Conservation (phyloP, 306 rosid species). For the Lathyrus tuberosus region DNA sequence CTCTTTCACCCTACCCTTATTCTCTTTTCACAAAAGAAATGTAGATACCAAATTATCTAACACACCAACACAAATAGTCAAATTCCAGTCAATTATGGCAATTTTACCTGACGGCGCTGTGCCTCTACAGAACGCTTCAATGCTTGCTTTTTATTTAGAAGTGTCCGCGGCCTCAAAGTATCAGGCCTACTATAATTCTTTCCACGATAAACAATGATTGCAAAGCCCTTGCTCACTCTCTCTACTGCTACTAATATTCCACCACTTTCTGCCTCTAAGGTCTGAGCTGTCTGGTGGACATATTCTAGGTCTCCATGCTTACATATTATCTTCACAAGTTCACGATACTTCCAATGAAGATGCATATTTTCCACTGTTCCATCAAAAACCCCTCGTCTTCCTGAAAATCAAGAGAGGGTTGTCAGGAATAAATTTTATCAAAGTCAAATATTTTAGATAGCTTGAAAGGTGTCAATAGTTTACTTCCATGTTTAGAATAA, state of each 20-base stretch:
- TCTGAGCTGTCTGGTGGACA: slow-evolving; percentile 66
- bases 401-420: slow-evolving; percentile 49
- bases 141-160: slow-evolving; percentile 72
- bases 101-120: slow-evolving; percentile 78
- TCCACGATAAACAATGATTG: slow-evolving; percentile 89
- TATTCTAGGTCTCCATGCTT: slow-evolving; percentile 50
- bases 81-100: slow-evolving; percentile 25
- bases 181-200: slow-evolving; percentile 85
- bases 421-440: slow-evolving; percentile 16
- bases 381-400: slow-evolving; percentile 85
- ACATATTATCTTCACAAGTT: slow-evolving; percentile 82
- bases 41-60: slow-evolving; percentile 35
- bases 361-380: slow-evolving; percentile 98
- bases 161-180: slow-evolving; percentile 81
- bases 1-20: slow-evolving; percentile 13
- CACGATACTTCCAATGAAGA: slow-evolving; percentile 99
- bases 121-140: slow-evolving; percentile 80
- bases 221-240: slow-evolving; percentile 75
- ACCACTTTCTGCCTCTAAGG: slow-evolving; percentile 91
- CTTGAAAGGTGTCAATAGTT: slow-evolving; percentile 18
- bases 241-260: slow-evolving; percentile 89
- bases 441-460: slow-evolving; percentile 27
- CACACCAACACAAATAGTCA: slow-evolving; percentile 12
- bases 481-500: slow-evolving; percentile 31
- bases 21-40: slow-evolving; percentile 17